Evolutionary conservation across 768 basidiomycete species (phyloP), one percentile per base, ranked within the genome.

Genomic region (Lenzites betulinus): DNA sequence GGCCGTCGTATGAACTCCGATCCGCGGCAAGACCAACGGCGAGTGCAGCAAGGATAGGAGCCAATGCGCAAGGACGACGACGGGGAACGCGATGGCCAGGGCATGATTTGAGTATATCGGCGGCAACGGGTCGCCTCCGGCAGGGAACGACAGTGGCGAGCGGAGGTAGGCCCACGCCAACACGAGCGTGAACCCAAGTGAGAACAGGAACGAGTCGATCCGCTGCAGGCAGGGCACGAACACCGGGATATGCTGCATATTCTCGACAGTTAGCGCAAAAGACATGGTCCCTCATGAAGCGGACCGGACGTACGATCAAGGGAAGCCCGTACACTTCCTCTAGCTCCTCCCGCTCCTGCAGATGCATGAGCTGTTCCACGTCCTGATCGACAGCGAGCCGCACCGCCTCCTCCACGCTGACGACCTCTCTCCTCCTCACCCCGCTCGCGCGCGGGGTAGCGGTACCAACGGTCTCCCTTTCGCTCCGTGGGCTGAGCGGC

Each of bases 261-360:
- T 62, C 66, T 49, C 22, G 30, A 44, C 57, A 4, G 47, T 58
- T 35, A 58, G 59, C 55, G 16, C 13, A 3, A n/a, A 22, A 8
- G 41, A 8, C 8, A 30, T 20, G 48, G 33, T 13, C 7, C 8
- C 51, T 20, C 7, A 13, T 35, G n/a, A 46, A 44, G 48, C 13
- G 42, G 44, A 13, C 26, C 7, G 12, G 3, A 85, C 88, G 64
- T 71, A 92, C 90, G 47, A 93, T 85, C 39, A 88, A 78, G 2
- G 92, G 88, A n/a, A 89, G 72, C 1, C 92, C 92, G 67, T 91
- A 93, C 6, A 92, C 79, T 50, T 85, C 84, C 69, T 93, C 92
- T 39, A 94, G 73, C 59, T 93, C 92, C 68, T 90, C 87, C 42
- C 91, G 77, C 20, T 78, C 79, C 66, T 86, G 87, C 54, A 90